Conservation (phyloP, 2,329 filamentous ascomycete genomes). For the Pseudocercospora vitis region DNA sequence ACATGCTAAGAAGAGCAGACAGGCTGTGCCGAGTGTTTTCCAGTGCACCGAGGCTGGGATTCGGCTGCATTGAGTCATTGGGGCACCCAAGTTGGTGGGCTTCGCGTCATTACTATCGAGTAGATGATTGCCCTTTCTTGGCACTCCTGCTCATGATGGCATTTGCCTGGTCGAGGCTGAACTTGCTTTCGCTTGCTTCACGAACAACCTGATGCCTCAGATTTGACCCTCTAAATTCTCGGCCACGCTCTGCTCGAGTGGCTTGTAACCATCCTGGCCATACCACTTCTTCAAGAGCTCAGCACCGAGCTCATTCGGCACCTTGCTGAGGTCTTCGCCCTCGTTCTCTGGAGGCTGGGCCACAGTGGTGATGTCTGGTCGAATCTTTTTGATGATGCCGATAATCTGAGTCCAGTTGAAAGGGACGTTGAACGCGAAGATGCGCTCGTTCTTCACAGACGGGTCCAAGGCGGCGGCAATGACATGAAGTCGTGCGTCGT, state of each 20-base stretch:
- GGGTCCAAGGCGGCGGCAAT: slow-evolving; percentile 50
- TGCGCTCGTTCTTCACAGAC: slow-evolving; percentile 49
- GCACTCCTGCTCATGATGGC: too few relatives aligned
- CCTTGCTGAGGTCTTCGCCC: slow-evolving; percentile 28
- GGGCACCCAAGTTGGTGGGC: too few relatives aligned
- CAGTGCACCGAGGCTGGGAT: too few relatives aligned
- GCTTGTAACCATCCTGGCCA: slow-evolving; percentile 30
- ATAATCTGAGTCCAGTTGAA: slow-evolving; percentile 51
- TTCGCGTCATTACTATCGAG: too few relatives aligned
- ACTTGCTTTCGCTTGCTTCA: background rate
- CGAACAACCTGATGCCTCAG: background rate
- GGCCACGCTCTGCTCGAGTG: slow-evolving; percentile 31
- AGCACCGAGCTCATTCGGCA: slow-evolving; percentile 33
- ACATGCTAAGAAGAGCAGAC: too few relatives aligned
- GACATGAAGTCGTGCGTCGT: slow-evolving; percentile 55
- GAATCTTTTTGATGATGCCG: slow-evolving; percentile 39
- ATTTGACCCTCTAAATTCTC: slow-evolving; percentile 28
- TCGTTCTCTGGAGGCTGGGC: slow-evolving; percentile 22
- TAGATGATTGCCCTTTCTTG: too few relatives aligned
- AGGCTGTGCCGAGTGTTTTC: too few relatives aligned
- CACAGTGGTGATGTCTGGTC: slow-evolving; percentile 40
- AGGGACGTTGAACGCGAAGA: slow-evolving; percentile 55
- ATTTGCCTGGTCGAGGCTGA: too few relatives aligned
- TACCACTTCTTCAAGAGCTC: slow-evolving; percentile 35
- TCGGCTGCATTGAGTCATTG: too few relatives aligned